Evolutionary conservation across 2,329 filamentous ascomycete species (phyloP).

Genomic region (Trichocomaceae sp.): DNA sequence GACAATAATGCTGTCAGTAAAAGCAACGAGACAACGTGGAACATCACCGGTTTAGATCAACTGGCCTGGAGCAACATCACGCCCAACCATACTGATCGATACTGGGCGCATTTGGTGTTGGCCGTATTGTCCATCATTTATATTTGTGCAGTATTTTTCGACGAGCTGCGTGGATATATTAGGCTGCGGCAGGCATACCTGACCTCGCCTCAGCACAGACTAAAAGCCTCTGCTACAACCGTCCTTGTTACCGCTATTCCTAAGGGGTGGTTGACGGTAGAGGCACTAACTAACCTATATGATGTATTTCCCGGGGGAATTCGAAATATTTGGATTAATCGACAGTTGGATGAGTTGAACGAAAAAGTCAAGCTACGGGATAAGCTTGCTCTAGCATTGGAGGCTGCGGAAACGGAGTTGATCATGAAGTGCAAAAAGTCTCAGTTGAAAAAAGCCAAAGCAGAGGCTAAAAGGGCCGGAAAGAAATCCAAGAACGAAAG

Average conservation of each 20-base stretch:
- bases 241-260: conserved; percentile 90
- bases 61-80: conserved; percentile 84
- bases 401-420: conserved; percentile 75
- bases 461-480: conserved; percentile 57
- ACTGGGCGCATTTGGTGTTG: conserved; percentile 78
- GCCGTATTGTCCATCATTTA: conserved; percentile 72
- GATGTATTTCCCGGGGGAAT: conserved; percentile 96
- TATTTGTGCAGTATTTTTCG: conserved; percentile 80
- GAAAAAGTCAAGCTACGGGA: conserved; percentile 77
- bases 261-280: conserved; percentile 77
- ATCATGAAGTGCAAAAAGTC: conserved; percentile 73
- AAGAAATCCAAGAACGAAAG: conserved; percentile 31
- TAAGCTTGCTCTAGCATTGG: conserved; percentile 63
- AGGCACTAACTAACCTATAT: conserved; percentile 75
- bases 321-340: conserved; percentile 92
- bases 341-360: conserved; percentile 73
- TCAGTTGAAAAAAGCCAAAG: conserved; percentile 63
- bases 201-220: conserved; percentile 87
- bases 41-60: conserved; percentile 66
- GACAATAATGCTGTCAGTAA: conserved; percentile 49
- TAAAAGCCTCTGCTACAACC: conserved; percentile 89
- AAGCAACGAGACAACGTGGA: conserved; percentile 34
- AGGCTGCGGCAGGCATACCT: conserved; percentile 90
- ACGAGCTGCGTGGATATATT: conserved; percentile 80
- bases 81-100: conserved; percentile 57